Percentiles rank a stretch among this genome's conserved stretches.
phyloP scores from a whole-genome alignment of 768 basidiomycete genomes.

The Cubamyces lactineus region DNA sequence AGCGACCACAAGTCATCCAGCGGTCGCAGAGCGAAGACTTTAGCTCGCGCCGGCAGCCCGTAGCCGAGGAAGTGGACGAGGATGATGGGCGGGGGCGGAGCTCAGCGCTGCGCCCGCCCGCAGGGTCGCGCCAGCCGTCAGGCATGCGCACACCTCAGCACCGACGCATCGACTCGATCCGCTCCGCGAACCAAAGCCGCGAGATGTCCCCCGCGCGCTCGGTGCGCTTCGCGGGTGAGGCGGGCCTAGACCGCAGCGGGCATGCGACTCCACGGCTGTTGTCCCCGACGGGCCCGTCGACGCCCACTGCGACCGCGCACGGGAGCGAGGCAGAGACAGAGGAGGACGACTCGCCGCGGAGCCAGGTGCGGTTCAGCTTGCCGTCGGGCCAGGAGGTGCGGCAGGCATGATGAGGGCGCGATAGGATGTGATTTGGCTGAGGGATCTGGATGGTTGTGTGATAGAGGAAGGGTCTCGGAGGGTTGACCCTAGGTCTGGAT shows the following conservation, averaged over 20 bases:
- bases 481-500: too few relatives aligned
- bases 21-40: conserved; percentile 21
- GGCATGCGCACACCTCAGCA: conserved; percentile 28
- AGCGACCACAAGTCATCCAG: conserved; percentile 18
- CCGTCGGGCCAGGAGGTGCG: conserved; percentile 17
- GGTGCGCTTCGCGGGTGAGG: conserved; percentile 49
- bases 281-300: conserved; percentile 26
- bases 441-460: too few relatives aligned
- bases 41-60: conserved; percentile 5
- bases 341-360: conserved; percentile 27
- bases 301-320: conserved; percentile 8
- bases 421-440: background rate
- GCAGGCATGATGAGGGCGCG: conserved; percentile 3
- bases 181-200: conserved; percentile 32
- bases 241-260: conserved; percentile 22
- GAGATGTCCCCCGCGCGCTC: conserved; percentile 52
- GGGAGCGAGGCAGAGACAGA: conserved; percentile 30
- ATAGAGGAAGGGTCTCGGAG: too few relatives aligned
- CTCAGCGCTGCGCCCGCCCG: conserved; percentile 6
- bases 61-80: conserved; percentile 6
- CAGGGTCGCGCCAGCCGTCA: conserved; percentile 16
- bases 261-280: conserved; percentile 23
- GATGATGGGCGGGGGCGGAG: conserved; percentile 30
- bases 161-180: conserved; percentile 37
- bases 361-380: conserved; percentile 28